Evolutionary conservation across 2,329 filamentous ascomycete species (phyloP), one percentile per base, ranked within the genome.

Genomic region (Alternaria dauci): DNA sequence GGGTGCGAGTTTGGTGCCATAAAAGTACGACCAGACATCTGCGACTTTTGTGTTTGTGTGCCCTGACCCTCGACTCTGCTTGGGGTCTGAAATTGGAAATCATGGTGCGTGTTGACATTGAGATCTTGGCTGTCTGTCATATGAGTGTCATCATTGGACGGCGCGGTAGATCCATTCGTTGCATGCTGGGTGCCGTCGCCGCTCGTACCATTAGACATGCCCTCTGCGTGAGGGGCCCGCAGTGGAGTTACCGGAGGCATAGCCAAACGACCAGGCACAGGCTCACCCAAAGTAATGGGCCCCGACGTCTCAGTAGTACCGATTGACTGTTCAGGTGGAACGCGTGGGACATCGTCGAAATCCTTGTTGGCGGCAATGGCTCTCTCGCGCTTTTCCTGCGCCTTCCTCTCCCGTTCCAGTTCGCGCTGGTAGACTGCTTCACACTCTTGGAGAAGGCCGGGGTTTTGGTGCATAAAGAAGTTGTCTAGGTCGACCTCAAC

Each of bases 401-500:
- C 87, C 71, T 85, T 85, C 69, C 86, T 88, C 77, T 92, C 89
- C 42, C 84, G 83, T 39, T 85, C 82, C 72, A 88, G 86, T 72
- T 90, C 88, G 36, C 86, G 85, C 32, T 82, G 83, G 76, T 95
- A 94, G 3, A 97, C 86, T 47, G 87, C 89, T 66, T 97, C 93
- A 82, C 93, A 97, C 71, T 95, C 90, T 2, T 82, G 79, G 4
- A 68, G 61, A 42, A 72, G 47, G 11, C 82, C 83, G 14, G 91
- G 87, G 65, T 91, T 82, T 8, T 78, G 85, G 42, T 84, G 83
- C 44, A 59, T 63, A 72, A 93, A 90, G 58, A 87, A 61, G n/a
- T 58, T 88, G 43, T 88, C 88, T 64, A 98, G 90, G 78, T 98
- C 94, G 34, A 98, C 94, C 75, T 97, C 93, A 2, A 97, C 94